Base-by-base conservation (phyloP, 1,284 basidiomycete genomes). In the Apiotrichum brassicae region DNA sequence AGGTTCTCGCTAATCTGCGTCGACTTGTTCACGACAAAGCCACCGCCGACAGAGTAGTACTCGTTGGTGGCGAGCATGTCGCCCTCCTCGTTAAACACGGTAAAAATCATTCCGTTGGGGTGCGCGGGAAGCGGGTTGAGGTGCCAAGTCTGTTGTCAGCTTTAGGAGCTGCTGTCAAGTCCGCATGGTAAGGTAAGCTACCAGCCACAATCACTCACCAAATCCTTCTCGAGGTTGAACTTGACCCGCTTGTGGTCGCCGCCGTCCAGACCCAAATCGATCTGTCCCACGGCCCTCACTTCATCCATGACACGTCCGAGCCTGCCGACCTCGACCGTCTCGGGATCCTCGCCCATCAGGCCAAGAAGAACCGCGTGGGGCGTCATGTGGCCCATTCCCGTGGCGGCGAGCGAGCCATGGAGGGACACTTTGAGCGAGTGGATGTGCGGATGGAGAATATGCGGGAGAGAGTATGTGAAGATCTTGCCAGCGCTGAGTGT, bases 51-150 rank as follows among this genome's bases (percentile, higher is more conserved):
- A 51, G 58, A 73, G 65, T 90, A 97, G 65, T 94, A 97, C 66
- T 93, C 88, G 63, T 97, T 97, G 13, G 88, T 94, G 0, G 93
- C 93, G 46, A 97, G 76, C 58, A 97, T 75, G 60, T 89, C 82
- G 0, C 94, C 93, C 12, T 85, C 76, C 37, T 79, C 76, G 52
- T 81, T 83, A 62, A 92, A 97, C 16, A 84, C 87, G 41, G 85
- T 86, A 70, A 97, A 94, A 4, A 89, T 80, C 81, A 97, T 91
- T 24, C 92, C 92, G 64, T 92, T 92, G 0, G 89, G 86, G 66
- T 76, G 75, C 5, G 68, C 66, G 1, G 67, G 64, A 3, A 71
- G 54, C 1, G 66, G 61, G 38, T 63, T 62, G 30, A 67, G 57
- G 37, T 63, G 60, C 62, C 62, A 67, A 35, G 59, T 55, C 62